Base-by-base conservation (phyloP, 2,329 filamentous ascomycete genomes). In the Paraphoma sp. region DNA sequence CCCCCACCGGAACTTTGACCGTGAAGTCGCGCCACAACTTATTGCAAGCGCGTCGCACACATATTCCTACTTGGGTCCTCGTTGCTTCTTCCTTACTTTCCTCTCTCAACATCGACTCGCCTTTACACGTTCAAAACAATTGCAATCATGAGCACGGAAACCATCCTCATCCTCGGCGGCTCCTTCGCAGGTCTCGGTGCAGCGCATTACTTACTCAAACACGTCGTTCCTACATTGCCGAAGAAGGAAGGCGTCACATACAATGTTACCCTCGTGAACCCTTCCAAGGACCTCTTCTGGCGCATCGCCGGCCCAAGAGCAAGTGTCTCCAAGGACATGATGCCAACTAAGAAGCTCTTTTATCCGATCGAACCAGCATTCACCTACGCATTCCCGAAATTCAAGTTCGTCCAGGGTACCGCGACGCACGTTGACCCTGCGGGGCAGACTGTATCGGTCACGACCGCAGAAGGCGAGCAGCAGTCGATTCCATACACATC, bases 201-300 rank as follows among this genome's bases (percentile, higher is more conserved):
- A 16, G 72, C 76, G 11, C 76, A 78, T 54, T 76, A 72, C 51
- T 67, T 70, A 11, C 62, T 78, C 29, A 72, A 69, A 48, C 71
- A 77, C 58, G 63, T 69, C 4, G 54, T 78, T 28, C 76, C 77
- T 6, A 54, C 68, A 28, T 66, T 78, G 14, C 68, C 68, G 0
- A 73, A 73, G 62, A 71, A 76, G 44, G 64, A 75, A 18, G 63
- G 69, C 46, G 63, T 60, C 18, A 76, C 77, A 10, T 83, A 85
- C 69, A 84, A 83, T 58, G 74, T 88, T 38, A 81, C 81, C 18
- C 73, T 88, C 11, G 79, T 89, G 62, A 82, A 85, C 50, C 83
- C 84, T 1, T 82, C 81, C 7, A 79, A 79, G 14, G 78, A 81
- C 41, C 83, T 85, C 73, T 87, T 77, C 75, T 86, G 80, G 75